Evolutionary conservation across 192 early-diverging fungal species (phyloP), one percentile per base, ranked within the genome.

Genomic region (Obelidium mucronatum): DNA sequence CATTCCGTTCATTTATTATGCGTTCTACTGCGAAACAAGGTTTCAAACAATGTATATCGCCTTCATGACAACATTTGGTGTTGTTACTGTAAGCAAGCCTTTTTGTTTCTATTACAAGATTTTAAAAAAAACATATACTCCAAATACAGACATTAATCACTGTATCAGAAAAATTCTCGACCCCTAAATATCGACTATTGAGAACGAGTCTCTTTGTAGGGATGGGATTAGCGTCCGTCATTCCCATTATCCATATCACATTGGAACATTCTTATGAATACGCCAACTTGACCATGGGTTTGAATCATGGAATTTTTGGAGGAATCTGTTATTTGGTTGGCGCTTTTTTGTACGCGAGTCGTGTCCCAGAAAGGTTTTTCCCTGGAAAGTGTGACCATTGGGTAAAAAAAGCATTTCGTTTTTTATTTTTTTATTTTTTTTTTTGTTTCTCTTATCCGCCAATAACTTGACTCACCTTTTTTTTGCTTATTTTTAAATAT

Each of bases 321-420:
- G 97, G 90, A 1, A 77, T 62, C 1, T 87, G 85, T 33, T 98
- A 98, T 79, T 82, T 97, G 53, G 53, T 83, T 37, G 97, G 97
- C 24, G 94, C 94, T 34, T 73, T 92, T 28, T 89, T 98, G 30
- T 98, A 98, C 73, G 94, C 90, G n/a, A 79, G 80, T 30, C 83
- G 94, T 17, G 79, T 93, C 19, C 96, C 96, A n/a, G 96, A 98
- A 80, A 80, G 91, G 52, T 91, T 89, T 88, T 92, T 83, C 76
- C 96, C 96, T 4, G 94, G 95, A 1, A 86, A 80, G 73, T 94
- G 94, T 67, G 93, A 96, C 76, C 85, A 91, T 65, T 93, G 87
- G 87, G 89, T 92, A 40, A 31, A 55, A 0, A 5, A 13, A 58
- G 8, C 13, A 22, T 58, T 58, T 64, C 31, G 6, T 34, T 40